Percentiles rank a stretch among this genome's conserved stretches.
phyloP scores from a whole-genome alignment of 345 rosid species.

The Lepidium didymum region DNA sequence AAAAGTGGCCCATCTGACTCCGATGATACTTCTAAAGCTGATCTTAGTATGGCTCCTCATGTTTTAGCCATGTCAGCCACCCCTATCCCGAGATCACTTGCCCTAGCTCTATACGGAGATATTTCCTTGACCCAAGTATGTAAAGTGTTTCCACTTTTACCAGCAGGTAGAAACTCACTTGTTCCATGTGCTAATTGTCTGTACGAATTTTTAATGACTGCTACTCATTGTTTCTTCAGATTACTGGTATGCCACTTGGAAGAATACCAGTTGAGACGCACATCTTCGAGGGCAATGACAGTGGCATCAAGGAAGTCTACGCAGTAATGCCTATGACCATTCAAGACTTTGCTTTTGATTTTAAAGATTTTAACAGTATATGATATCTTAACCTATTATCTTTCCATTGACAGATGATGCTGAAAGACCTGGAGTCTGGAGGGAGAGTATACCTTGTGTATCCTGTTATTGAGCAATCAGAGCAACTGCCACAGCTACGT shows the following conservation, averaged over 20 bases:
- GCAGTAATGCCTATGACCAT: constrained; percentile 35
- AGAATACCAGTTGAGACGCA: constrained; percentile 80
- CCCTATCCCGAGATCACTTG: constrained; percentile 93
- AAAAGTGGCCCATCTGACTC: constrained; percentile 26
- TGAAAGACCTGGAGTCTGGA: constrained; percentile 59
- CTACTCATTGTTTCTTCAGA: constrained; percentile 39
- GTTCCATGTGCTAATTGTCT: constrained; percentile 1
- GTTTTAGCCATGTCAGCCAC: constrained; percentile 96
- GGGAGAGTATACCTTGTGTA: constrained; percentile 85
- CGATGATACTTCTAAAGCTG: constrained; percentile 40
- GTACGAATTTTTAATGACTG: background rate
- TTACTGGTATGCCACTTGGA: constrained; percentile 91
- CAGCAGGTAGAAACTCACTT: background rate
- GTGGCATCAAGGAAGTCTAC: constrained; percentile 60
- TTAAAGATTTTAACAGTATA: background rate
- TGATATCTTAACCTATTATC: background rate
- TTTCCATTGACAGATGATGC: constrained; percentile 63
- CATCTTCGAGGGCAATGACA: constrained; percentile 51
- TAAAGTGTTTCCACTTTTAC: background rate
- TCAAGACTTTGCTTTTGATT: constrained; percentile 3
- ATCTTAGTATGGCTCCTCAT: constrained; percentile 84
- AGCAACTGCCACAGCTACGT: constrained; percentile 90
- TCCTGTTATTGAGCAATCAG: constrained; percentile 84
- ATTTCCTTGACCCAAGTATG: constrained; percentile 85
- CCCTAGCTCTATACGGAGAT: constrained; percentile 89